Base-by-base conservation (phyloP, 257 asterid species). In the Solanum dulcamara region DNA sequence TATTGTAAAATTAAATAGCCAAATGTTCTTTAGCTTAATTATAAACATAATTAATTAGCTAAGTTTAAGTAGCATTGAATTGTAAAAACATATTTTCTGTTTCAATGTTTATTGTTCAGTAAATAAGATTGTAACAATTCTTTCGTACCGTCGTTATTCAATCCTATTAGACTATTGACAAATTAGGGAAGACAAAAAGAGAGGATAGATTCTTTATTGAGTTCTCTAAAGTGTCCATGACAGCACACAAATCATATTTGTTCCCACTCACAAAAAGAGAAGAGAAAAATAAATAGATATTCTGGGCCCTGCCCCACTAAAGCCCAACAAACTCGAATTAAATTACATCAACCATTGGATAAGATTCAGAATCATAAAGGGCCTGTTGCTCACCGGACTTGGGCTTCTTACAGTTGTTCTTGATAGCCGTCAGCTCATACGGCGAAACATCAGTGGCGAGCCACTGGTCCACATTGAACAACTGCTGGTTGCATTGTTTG, bases 401-500 rank as follows among this genome's bases (percentile, higher is more conserved):
- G 20, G 53, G 3, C 81, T 24, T 26, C 9, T 72, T 75, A 75
- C 90, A 87, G 44, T 64, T 33, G 53, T 85, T 81, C 64, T 88
- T 85, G 32, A 85, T 9, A 20, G 86, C 88, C 5, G 88, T 84
- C 13, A 87, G 86, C 84, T 71, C 26, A 30, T 87, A 85, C 4
- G 90, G 90, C 40, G 88, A 74, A 30, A 80, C 53, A 60, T 81
- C 82, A 33, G 84, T 81, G 30, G 83, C 86, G 46, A 88, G 75
- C 90, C 88, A 88, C 83, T 88, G 90, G 14, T 88, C 85, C 26
- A 88, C 84, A 13, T 33, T 79, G 66, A 88, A 88, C 37, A 35
- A 38, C n/a, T 72, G 75, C 38, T 85, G 92, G 5, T 75, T 62
- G 81, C 97, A 93, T 24, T 51, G 37, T 15, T 15, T 7, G 72